A percentile compares a stretch with the other conserved stretches of the same genome.
Conservation (phyloP, 306 rosid species). For the Geum urbanum region DNA sequence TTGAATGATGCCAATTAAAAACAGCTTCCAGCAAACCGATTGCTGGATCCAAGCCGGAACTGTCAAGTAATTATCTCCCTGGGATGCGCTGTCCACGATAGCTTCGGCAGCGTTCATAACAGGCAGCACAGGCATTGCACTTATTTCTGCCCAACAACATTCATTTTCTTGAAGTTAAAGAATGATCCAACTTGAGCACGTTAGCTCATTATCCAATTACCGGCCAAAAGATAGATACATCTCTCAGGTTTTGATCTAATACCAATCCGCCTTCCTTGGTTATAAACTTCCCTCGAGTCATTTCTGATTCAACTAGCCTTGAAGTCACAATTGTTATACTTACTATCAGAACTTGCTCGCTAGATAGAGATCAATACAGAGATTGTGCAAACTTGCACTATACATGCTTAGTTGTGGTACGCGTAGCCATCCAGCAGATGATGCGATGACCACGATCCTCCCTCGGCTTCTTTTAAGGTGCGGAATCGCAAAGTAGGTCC, state of each 20-base stretch:
- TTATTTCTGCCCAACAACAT: slow-evolving; percentile 27
- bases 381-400: slow-evolving; percentile 34
- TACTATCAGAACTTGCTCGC: neutral
- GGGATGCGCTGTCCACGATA: slow-evolving; percentile 45
- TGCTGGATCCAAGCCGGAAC: slow-evolving; percentile 46
- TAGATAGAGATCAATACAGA: neutral
- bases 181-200: neutral
- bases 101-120: slow-evolving; percentile 40
- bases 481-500: slow-evolving; percentile 51
- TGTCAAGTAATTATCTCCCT: slow-evolving; percentile 48
- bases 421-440: slow-evolving; percentile 54
- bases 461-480: slow-evolving; percentile 50
- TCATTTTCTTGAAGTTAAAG: neutral
- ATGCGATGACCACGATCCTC: slow-evolving; percentile 51
- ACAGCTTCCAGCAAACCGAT: slow-evolving; percentile 36
- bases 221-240: slow-evolving; percentile 29
- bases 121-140: slow-evolving; percentile 41
- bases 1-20: no score
- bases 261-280: slow-evolving; percentile 38
- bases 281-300: slow-evolving; percentile 57
- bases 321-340: slow-evolving; percentile 55
- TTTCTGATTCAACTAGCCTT: slow-evolving; percentile 54
- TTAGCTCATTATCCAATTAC: no score
- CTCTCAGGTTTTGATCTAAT: slow-evolving; percentile 52
- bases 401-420: slow-evolving; percentile 50